A percentile compares a stretch with the other conserved stretches of the same genome.
Conservation (phyloP, 345 rosid species). For the Bretschneidera sinensis region DNA sequence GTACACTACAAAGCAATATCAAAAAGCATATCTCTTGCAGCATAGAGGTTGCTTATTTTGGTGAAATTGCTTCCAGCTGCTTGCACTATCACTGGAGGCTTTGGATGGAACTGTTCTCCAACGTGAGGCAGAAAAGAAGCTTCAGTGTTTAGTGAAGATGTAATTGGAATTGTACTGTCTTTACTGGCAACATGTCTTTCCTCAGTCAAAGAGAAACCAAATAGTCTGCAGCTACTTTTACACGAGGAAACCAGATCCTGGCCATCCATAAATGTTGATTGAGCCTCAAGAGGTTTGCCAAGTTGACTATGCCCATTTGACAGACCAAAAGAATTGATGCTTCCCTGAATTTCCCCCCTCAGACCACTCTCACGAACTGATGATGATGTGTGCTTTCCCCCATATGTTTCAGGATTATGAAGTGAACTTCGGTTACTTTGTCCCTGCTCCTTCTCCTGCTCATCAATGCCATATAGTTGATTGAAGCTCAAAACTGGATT, state of each 20-base stretch:
- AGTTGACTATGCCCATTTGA: conserved; percentile 24
- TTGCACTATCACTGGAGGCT: conserved; percentile 30
- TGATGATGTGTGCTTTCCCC: conserved; percentile 18
- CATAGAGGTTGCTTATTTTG: conserved; percentile 53
- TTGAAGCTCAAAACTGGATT: conserved; percentile 17
- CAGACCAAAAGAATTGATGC: conserved; percentile 14
- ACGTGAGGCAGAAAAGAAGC: conserved; percentile 37
- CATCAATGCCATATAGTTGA: conserved; percentile 14
- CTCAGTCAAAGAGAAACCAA: conserved; percentile 84
- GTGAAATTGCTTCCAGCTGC: conserved; percentile 49
- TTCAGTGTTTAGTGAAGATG: conserved; percentile 27
- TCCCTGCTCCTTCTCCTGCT: conserved; percentile 21
- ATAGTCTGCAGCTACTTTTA: conserved; percentile 83
- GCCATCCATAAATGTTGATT: conserved; percentile 20
- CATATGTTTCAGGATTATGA: conserved; percentile 15
- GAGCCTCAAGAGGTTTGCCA: conserved; percentile 22
- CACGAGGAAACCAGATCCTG: conserved; percentile 47
- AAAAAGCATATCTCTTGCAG: conserved; percentile 38
- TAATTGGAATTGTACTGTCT: conserved; percentile 22
- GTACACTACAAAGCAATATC: conserved; percentile 36
- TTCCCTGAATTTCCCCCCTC: conserved; percentile 16
- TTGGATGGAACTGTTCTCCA: conserved; percentile 45
- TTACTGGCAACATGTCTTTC: conserved; percentile 34
- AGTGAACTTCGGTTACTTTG: conserved; percentile 12
- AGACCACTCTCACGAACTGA: conserved; percentile 3